These are phyloP conservation scores for Verticillium isaacii DNA, from an alignment of 2,329 filamentous ascomycete genomes.

Conservation along the genomic window DNA sequence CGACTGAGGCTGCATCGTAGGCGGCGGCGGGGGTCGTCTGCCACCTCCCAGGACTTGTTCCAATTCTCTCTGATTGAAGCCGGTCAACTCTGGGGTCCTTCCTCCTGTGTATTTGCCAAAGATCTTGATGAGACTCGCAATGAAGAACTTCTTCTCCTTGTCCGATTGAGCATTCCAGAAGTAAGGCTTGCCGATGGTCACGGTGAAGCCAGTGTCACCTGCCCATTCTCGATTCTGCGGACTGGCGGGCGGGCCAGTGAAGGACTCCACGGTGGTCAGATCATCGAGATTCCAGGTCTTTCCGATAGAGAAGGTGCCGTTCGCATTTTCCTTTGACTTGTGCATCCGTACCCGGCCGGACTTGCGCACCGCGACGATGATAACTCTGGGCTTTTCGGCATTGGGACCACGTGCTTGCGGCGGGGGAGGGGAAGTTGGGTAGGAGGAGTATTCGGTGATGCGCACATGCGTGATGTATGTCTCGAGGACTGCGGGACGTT, in stretches of 20 bases:
- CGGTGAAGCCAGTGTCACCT: conserved; percentile 75
- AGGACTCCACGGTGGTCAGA: conserved; percentile 74
- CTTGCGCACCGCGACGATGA: conserved; percentile 89
- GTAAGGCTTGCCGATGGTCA: conserved; percentile 89
- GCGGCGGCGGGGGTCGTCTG: conserved; percentile 28
- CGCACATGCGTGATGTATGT: conserved; percentile 98
- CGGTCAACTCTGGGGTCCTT: conserved; percentile 69
- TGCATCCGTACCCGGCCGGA: conserved; percentile 92
- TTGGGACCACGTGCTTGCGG: conserved; percentile 65
- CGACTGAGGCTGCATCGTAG: no score
- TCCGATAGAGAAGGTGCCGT: conserved; percentile 92
- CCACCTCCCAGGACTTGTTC: conserved; percentile 66
- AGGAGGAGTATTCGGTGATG: conserved; percentile 79
- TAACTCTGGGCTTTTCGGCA: conserved; percentile 82
- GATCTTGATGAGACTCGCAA: conserved; percentile 92
- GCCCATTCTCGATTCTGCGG: conserved; percentile 70
- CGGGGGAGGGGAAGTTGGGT: conserved; percentile 80
- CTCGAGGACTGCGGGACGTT: conserved; percentile 58
- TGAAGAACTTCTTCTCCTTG: conserved; percentile 99
- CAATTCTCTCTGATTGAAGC: conserved; percentile 76
- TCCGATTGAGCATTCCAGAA: conserved; percentile 92
- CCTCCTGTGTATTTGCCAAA: conserved; percentile 95
- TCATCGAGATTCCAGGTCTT: conserved; percentile 99
- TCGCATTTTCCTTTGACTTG: conserved; percentile 93
- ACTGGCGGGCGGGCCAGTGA: conserved; percentile 55